A percentile compares a stretch with the other conserved stretches of the same genome.
These are phyloP conservation scores for Boletellus sp. DNA, from an alignment of 1,284 basidiomycete genomes.

Conservation along the genomic window DNA sequence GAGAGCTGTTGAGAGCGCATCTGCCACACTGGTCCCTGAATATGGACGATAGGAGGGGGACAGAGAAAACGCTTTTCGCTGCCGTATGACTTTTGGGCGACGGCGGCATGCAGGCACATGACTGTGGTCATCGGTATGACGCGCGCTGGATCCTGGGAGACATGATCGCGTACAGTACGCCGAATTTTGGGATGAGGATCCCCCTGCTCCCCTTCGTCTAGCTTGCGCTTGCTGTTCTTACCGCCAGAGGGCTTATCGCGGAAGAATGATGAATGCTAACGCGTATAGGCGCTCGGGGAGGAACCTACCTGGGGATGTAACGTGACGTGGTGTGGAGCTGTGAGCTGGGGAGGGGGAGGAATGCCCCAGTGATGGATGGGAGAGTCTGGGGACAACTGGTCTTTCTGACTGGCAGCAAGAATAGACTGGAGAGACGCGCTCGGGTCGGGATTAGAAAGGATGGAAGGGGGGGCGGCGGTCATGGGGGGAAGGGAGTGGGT, in stretches of 20 bases:
- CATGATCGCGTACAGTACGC: conserved; percentile 75
- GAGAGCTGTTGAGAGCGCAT: conserved; percentile 77
- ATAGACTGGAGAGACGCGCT: conserved; percentile 64
- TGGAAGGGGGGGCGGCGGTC: conserved; percentile 35
- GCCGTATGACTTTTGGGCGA: conserved; percentile 90
- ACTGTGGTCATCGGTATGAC: conserved; percentile 85
- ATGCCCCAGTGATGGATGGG: conserved; percentile 43
- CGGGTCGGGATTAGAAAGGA: conserved; percentile 44
- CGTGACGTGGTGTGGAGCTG: conserved; percentile 29
- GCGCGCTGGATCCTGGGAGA: conserved; percentile 65
- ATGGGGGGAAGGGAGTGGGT: conserved; percentile 35
- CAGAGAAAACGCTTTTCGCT: conserved; percentile 90
- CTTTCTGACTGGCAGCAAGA: conserved; percentile 46
- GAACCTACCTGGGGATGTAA: conserved; percentile 30
- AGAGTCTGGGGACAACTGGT: conserved; percentile 38
- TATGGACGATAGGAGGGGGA: conserved; percentile 84
- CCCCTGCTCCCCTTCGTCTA: conserved; percentile 62
- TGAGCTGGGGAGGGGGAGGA: conserved; percentile 27
- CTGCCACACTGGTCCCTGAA: conserved; percentile 80
- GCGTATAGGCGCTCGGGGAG: conserved; percentile 30
- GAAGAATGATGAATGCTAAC: conserved; percentile 19
- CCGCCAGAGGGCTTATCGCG: conserved; percentile 30
- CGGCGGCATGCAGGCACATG: conserved; percentile 82
- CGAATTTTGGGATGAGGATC: conserved; percentile 77
- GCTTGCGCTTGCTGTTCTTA: conserved; percentile 63